Evolutionary conservation across 2,329 filamentous ascomycete genomes (phyloP).

Genomic region (Corniculantispora saksenae): DNA sequence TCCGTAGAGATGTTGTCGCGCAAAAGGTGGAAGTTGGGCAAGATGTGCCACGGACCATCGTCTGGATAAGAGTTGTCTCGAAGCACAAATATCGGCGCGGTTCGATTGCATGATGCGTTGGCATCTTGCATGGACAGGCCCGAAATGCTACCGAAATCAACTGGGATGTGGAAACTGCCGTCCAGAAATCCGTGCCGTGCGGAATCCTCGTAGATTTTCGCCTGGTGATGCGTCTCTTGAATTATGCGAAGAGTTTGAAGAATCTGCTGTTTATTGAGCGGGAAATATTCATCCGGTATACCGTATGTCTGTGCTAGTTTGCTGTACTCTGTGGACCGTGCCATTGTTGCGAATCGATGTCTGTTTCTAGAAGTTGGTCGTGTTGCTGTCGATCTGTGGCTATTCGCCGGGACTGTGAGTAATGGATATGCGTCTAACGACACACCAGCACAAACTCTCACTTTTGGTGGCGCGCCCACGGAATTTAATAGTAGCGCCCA

Average conservation of each 20-base stretch:
- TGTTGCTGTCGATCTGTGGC: neutral
- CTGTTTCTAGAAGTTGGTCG: neutral
- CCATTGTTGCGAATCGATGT: neutral
- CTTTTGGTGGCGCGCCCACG: too few relatives aligned
- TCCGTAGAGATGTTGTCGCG: neutral
- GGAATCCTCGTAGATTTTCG: neutral
- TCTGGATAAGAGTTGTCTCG: neutral
- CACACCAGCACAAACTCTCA: too few relatives aligned
- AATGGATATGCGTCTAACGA: too few relatives aligned
- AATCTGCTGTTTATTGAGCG: neutral
- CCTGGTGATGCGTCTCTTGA: neutral
- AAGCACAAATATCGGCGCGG: neutral
- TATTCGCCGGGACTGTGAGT: too few relatives aligned
- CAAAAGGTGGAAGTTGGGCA: neutral
- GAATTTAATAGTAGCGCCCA: too few relatives aligned
- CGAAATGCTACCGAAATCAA: neutral
- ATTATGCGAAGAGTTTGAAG: neutral
- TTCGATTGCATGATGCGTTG: neutral
- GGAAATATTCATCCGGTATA: neutral
- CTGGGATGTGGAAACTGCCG: neutral
- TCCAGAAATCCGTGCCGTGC: neutral
- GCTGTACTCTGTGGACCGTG: neutral
- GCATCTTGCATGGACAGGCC: neutral
- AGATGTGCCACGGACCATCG: neutral
- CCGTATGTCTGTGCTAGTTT: neutral